Conservation (phyloP, 768 basidiomycete species). For the Boletus reticuloceps region DNA sequence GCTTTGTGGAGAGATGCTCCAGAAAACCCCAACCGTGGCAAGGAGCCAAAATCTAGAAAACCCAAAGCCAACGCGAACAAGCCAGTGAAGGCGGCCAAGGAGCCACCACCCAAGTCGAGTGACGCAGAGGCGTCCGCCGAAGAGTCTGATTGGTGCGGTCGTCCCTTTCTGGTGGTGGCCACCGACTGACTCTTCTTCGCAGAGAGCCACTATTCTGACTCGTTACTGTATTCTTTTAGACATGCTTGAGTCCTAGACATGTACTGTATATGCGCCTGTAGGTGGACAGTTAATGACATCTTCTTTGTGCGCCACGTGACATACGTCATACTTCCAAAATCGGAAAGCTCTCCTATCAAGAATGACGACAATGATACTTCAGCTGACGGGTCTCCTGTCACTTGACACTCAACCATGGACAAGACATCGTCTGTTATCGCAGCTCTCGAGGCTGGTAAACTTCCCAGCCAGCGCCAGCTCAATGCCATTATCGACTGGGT, state of each 20-base stretch:
- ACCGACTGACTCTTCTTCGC: neutral
- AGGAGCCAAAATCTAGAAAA: constrained; percentile 46
- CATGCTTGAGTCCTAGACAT: no score
- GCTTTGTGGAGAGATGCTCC: constrained; percentile 55
- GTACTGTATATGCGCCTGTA: constrained; percentile 14
- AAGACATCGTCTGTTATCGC: constrained; percentile 59
- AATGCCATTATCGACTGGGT: constrained; percentile 53
- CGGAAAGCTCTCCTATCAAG: constrained; percentile 15
- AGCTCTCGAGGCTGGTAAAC: constrained; percentile 68
- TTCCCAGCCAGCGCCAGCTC: constrained; percentile 61
- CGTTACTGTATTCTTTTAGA: constrained; percentile 10
- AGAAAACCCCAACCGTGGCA: constrained; percentile 63
- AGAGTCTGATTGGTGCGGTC: constrained; percentile 18
- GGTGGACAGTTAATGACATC: neutral
- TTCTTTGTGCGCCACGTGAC: constrained; percentile 15
- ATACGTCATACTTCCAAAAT: constrained; percentile 6
- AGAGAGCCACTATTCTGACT: constrained; percentile 7
- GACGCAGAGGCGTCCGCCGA: constrained; percentile 24
- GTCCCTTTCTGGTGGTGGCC: neutral
- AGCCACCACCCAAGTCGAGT: constrained; percentile 19
- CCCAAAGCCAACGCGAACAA: constrained; percentile 35
- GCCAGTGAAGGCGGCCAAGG: constrained; percentile 6
- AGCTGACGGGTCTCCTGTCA: neutral
- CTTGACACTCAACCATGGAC: constrained; percentile 46
- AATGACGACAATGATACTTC: constrained; percentile 12